A percentile compares a stretch with the other conserved stretches of the same genome.
Conservation (phyloP, 768 basidiomycete genomes). For the Tubosaeta sp. region DNA sequence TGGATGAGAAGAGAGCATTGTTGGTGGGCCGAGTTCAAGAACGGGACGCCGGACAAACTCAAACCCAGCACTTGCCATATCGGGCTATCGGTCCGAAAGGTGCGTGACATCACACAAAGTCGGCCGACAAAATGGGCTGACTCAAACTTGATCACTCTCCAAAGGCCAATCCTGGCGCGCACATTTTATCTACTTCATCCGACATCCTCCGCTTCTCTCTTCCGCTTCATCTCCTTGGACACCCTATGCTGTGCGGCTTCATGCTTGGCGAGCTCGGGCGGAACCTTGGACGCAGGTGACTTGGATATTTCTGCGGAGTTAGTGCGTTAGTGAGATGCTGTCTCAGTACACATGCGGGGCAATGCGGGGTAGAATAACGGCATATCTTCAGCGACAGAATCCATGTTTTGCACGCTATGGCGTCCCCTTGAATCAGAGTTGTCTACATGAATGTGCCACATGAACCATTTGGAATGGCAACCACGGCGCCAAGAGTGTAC, state of each 20-base stretch:
- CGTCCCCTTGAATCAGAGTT: no score
- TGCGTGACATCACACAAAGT: slow-evolving; percentile 11
- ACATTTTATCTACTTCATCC: slow-evolving; percentile 32
- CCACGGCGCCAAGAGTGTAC: not conserved
- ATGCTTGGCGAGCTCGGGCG: slow-evolving; percentile 84
- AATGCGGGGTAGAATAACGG: slow-evolving; percentile 3
- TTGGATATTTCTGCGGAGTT: slow-evolving; percentile 76
- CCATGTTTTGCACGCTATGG: not conserved
- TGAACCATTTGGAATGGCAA: not conserved
- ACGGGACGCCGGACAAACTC: not conserved
- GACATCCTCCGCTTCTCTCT: slow-evolving; percentile 78
- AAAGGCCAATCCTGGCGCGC: not conserved
- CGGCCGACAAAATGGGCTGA: slow-evolving; percentile 11
- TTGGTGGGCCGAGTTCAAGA: slow-evolving; percentile 4
- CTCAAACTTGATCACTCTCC: not conserved
- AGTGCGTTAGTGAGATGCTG: slow-evolving; percentile 13
- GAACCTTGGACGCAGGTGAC: slow-evolving; percentile 87
- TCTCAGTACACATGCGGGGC: slow-evolving; percentile 12
- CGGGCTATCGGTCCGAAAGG: slow-evolving; percentile 14
- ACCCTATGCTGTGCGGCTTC: slow-evolving; percentile 89
- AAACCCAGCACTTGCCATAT: slow-evolving; percentile 13
- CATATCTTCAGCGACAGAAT: not conserved
- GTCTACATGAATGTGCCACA: not conserved
- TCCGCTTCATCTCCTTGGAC: slow-evolving; percentile 92
- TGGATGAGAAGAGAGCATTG: slow-evolving; percentile 37